A percentile compares a stretch with the other conserved stretches of the same genome.
Evolutionary conservation across 805 yeast species (phyloP).

Genomic region (Suhomyces emberorum): DNA sequence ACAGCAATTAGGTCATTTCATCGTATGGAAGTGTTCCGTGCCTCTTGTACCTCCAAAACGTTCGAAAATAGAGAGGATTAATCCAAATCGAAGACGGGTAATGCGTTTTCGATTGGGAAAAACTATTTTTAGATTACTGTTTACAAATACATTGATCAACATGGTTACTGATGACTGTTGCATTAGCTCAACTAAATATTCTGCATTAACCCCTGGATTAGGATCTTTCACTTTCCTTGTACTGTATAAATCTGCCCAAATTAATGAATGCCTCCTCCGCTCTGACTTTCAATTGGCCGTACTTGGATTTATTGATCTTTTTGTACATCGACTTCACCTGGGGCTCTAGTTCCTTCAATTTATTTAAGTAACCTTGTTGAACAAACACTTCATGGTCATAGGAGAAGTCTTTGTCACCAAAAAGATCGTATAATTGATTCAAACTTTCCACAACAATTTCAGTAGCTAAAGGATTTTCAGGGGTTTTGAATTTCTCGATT

Average conservation of each 20-base stretch:
- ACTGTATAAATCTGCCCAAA: conserved; percentile 71
- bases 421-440: conserved; percentile 71
- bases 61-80: too few relatives aligned
- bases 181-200: too few relatives aligned
- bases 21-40: too few relatives aligned
- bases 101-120: too few relatives aligned
- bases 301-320: conserved; percentile 62
- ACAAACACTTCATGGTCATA: conserved; percentile 73
- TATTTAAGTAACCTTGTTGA: conserved; percentile 41
- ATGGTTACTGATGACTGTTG: too few relatives aligned
- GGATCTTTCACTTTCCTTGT: conserved; percentile 48
- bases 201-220: too few relatives aligned
- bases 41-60: too few relatives aligned
- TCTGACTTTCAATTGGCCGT: conserved; percentile 52
- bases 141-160: too few relatives aligned
- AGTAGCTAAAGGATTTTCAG: conserved; percentile 14
- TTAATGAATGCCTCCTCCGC: conserved; percentile 68
- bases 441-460: conserved; percentile 56
- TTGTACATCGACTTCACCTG: conserved; percentile 54
- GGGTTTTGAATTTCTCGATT: conserved; percentile 8
- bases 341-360: conserved; percentile 43
- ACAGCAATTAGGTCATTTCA: too few relatives aligned
- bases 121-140: too few relatives aligned
- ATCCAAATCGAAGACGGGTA: too few relatives aligned
- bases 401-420: conserved; percentile 64